A percentile compares a stretch with the other conserved stretches of the same genome.
Conservation (phyloP, 2,329 filamentous ascomycete genomes). For the Chaetomiaceae sp. region DNA sequence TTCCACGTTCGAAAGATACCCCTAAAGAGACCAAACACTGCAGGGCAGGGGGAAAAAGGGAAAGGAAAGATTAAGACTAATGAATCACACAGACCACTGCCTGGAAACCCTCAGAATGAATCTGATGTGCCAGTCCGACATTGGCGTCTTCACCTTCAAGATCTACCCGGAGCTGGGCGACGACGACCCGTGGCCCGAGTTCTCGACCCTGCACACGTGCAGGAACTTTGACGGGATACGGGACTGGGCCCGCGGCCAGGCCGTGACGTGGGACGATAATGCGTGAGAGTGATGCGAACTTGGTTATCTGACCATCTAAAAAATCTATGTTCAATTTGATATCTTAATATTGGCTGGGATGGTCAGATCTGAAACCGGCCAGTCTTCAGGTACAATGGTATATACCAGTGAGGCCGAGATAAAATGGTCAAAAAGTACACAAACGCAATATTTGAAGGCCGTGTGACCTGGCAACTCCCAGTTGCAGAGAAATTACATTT, state of each 20-base stretch:
- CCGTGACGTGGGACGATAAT: conserved; percentile 11
- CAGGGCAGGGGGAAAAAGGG: too few relatives aligned
- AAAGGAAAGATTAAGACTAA: not conserved
- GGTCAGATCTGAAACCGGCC: too few relatives aligned
- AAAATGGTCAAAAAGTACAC: too few relatives aligned
- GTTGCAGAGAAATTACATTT: too few relatives aligned
- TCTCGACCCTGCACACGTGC: conserved; percentile 9
- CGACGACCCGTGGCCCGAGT: conserved; percentile 12
- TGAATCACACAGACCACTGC: not conserved
- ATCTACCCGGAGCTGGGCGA: conserved; percentile 7
- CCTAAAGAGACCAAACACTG: not conserved
- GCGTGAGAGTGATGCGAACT: not conserved
- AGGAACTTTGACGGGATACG: conserved; percentile 6
- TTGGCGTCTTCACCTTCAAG: conserved; percentile 10
- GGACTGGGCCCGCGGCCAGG: not conserved
- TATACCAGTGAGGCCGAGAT: too few relatives aligned
- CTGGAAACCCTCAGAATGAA: conserved; percentile 7
- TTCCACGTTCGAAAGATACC: too few relatives aligned
- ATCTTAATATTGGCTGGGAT: too few relatives aligned
- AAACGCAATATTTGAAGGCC: too few relatives aligned
- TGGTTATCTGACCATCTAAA: too few relatives aligned
- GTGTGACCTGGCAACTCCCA: too few relatives aligned
- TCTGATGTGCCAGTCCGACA: conserved; percentile 9
- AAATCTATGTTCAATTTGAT: too few relatives aligned
- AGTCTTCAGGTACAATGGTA: too few relatives aligned